Evolutionary conservation across 345 rosid species (phyloP), one percentile per base, ranked within the genome.

Genomic region (Gossypium anomalum): DNA sequence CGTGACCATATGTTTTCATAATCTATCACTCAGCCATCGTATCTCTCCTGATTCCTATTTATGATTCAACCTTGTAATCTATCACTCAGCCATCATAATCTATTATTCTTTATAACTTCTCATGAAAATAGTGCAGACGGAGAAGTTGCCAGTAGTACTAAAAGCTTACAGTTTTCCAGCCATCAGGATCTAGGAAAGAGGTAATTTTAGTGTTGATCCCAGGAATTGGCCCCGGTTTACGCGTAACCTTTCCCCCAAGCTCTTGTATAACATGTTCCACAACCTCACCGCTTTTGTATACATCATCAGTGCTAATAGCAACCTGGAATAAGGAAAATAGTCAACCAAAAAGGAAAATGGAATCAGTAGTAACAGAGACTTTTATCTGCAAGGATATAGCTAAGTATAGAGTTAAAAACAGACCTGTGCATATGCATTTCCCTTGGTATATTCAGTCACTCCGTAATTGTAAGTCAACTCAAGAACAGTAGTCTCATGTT

Each of bases 371-470:
- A 51, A 27, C 41, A 15, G 10, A 27, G 62, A 17, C 44, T 69
- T 53, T 52, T 41, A 49, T 29, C 1, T 1, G 34, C 43, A 16
- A 27, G 22, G 49, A 23, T 55, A n/a, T 47, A 41, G n/a, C n/a
- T 49, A 74, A 23, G 23, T 57, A 71, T 63, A 66, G 49, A 63
- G 11, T 14, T 3, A 2, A 7, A 20, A 71, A 47, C 71, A 43
- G 7, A 91, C 99, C 92, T 93, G 98, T 45, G 89, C 98, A 80
- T 95, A 95, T 34, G 94, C 99, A 80, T 90, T 86, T 44, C 98
- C 98, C 83, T 93, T 95, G 67, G 94, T 88, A 81, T 95, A 95
- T 79, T 93, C 98, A 62, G 92, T 86, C 76, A 93, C 99, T 7
- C 78, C 98, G 82, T 91, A 88, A 68, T 91, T 93, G 72, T 88